Evolutionary conservation across 352 stramenopile species (phyloP).

Genomic region (Globisporangium alternatum): DNA sequence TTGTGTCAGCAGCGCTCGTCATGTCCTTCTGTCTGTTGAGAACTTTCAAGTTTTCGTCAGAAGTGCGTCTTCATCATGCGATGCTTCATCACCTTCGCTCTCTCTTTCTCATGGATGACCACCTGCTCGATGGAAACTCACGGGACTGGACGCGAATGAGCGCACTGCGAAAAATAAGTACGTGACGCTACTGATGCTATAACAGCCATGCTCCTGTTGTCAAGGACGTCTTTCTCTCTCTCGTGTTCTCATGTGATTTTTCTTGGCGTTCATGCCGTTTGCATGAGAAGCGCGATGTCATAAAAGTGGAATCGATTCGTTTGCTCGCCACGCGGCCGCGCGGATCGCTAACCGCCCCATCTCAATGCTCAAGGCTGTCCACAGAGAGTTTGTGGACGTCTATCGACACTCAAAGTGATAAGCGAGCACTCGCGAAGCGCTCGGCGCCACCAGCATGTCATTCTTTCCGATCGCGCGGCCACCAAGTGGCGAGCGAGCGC

Average conservation of each 20-base stretch:
- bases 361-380: neutral
- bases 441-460: neutral
- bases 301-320: conserved; percentile 17
- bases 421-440: neutral
- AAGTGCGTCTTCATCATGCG: neutral
- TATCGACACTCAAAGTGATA: neutral
- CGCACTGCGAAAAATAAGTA: neutral
- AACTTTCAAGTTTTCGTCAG: neutral
- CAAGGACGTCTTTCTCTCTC: conserved; percentile 13
- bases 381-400: neutral
- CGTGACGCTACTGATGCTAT: neutral
- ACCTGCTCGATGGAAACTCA: neutral
- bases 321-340: neutral
- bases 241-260: neutral
- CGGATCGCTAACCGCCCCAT: neutral
- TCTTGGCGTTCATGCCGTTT: neutral
- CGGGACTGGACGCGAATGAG: neutral
- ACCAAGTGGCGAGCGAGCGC: neutral
- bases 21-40: neutral
- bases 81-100: neutral
- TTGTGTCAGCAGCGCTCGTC: neutral
- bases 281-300: conserved; percentile 14
- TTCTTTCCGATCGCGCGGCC: conserved; percentile 10
- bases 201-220: neutral
- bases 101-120: neutral